phyloP scores from a whole-genome alignment of 2,329 filamentous ascomycete species.

The Dendryphion nanum region DNA sequence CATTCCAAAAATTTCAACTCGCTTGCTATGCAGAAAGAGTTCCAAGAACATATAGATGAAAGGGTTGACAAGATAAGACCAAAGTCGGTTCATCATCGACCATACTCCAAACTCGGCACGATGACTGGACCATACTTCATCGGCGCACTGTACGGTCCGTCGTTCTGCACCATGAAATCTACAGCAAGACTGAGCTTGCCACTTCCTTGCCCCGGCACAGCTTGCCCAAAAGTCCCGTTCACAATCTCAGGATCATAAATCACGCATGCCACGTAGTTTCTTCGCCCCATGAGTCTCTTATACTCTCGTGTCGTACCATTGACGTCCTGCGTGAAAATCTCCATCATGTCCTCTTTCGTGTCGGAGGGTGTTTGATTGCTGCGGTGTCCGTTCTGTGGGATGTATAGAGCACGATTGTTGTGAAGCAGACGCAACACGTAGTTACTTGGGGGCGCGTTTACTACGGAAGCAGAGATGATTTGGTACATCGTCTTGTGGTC shows the following conservation, averaged over 20 bases:
- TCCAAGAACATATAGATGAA: no score
- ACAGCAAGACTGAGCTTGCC: slow-evolving; percentile 77
- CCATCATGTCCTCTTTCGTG: slow-evolving; percentile 99
- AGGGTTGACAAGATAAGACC: slow-evolving; percentile 1
- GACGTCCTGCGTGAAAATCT: slow-evolving; percentile 95
- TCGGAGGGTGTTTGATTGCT: slow-evolving; percentile 71
- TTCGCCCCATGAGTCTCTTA: slow-evolving; percentile 86
- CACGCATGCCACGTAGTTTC: slow-evolving; percentile 93
- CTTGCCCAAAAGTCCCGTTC: slow-evolving; percentile 44
- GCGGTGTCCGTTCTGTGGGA: slow-evolving; percentile 82
- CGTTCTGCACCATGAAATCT: slow-evolving; percentile 95
- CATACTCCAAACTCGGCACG: slow-evolving; percentile 67
- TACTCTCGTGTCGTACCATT: slow-evolving; percentile 79
- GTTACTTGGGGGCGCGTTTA: slow-evolving; percentile 78
- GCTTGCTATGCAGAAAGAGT: slow-evolving; percentile 31
- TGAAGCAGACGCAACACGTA: slow-evolving; percentile 95
- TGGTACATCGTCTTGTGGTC: slow-evolving; percentile 99
- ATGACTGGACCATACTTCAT: slow-evolving; percentile 98
- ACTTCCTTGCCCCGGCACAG: slow-evolving; percentile 38
- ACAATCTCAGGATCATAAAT: slow-evolving; percentile 86
- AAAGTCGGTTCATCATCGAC: slow-evolving; percentile 33
- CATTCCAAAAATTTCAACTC: slow-evolving; percentile 1
- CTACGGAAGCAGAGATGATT: slow-evolving; percentile 87
- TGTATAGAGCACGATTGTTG: slow-evolving; percentile 87
- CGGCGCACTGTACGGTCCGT: slow-evolving; percentile 74